Percentiles rank a stretch among this genome's conserved stretches.
These are phyloP conservation scores for Ramalina intermedia DNA, from an alignment of 495 filamentous ascomycete species.

Conservation along the genomic window DNA sequence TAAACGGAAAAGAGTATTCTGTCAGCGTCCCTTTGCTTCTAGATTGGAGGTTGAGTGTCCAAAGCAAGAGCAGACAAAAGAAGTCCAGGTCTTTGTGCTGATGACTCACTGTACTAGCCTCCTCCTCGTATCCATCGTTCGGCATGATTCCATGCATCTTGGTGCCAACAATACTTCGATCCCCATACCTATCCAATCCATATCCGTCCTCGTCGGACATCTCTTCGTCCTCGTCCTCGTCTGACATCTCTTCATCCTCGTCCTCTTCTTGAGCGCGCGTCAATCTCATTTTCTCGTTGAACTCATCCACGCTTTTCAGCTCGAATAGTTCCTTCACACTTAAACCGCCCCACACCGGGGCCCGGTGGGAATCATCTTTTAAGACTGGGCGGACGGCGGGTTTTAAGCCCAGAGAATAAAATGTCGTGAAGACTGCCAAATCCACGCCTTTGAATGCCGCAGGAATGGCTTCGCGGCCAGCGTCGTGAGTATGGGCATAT, in stretches of 20 bases:
- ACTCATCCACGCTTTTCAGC: neutral
- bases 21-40: too few species aligned
- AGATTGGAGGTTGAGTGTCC: neutral
- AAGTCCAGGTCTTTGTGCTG: neutral
- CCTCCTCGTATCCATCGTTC: neutral
- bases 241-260: too few species aligned
- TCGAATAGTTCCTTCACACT: neutral
- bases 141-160: neutral
- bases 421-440: constrained; percentile 6
- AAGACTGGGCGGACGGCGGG: neutral
- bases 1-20: neutral
- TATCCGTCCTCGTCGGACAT: neutral
- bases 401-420: neutral
- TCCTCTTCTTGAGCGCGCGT: too few species aligned
- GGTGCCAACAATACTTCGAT: neutral
- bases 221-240: neutral
- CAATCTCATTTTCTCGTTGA: neutral
- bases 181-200: neutral
- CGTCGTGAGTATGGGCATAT: constrained; percentile 19
- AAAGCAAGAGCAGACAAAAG: neutral
- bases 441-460: constrained; percentile 18
- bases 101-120: neutral
- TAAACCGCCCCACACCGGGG: neutral
- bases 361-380: neutral
- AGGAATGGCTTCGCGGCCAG: constrained; percentile 6